Evolutionary conservation across 371 early-diverging fungal species (phyloP).

Genomic region (Mortierella sp.): DNA sequence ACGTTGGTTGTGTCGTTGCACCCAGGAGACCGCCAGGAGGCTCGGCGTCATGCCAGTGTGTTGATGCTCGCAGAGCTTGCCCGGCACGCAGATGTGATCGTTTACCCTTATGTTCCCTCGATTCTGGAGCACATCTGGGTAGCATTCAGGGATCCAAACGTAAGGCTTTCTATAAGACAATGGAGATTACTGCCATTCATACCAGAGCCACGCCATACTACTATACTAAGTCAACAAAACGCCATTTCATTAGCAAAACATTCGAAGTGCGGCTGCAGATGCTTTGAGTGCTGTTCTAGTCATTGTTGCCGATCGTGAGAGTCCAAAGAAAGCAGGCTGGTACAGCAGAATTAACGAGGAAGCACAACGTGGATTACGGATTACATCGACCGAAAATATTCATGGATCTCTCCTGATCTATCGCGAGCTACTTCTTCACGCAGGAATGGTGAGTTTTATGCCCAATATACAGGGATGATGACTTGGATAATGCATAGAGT

Average conservation of each 20-base stretch:
- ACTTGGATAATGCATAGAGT: background rate
- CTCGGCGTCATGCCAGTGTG: conserved; percentile 88
- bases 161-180: too few species aligned
- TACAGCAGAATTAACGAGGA: conserved; percentile 90
- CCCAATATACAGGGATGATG: background rate
- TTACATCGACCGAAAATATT: conserved; percentile 80
- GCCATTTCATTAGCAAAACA: conserved; percentile 59
- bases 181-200: too few species aligned
- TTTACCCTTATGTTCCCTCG: conserved; percentile 86
- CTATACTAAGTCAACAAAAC: background rate
- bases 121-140: conserved; percentile 91
- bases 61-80: conserved; percentile 87
- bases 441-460: conserved; percentile 75
- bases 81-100: conserved; percentile 83
- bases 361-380: conserved; percentile 78
- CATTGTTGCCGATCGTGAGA: conserved; percentile 87
- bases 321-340: conserved; percentile 72
- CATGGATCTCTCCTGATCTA: conserved; percentile 91
- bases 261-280: conserved; percentile 91
- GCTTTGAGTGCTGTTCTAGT: conserved; percentile 86
- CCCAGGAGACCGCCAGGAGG: conserved; percentile 77
- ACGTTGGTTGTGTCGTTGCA: background rate
- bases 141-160: conserved; percentile 86
- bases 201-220: background rate
- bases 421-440: conserved; percentile 82